Evolutionary conservation across 257 asterid genomes (phyloP).

Genomic region (Handroanthus guayacan): DNA sequence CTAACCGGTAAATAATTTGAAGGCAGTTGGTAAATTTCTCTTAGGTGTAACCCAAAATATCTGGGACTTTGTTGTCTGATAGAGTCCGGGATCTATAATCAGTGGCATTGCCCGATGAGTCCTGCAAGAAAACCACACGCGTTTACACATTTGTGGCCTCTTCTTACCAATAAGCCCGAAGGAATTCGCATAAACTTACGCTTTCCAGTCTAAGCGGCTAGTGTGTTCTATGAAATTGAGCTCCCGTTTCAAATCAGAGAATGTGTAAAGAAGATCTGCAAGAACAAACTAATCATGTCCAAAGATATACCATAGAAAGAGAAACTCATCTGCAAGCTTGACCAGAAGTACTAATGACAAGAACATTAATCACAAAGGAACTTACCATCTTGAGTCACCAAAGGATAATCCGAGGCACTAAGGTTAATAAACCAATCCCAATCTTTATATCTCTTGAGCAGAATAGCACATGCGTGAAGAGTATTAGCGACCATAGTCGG

Average conservation of each 20-base stretch:
- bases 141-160: conserved; percentile 20
- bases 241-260: conserved; percentile 58
- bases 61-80: conserved; percentile 66
- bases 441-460: conserved; percentile 71
- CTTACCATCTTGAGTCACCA: conserved; percentile 97
- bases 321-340: not conserved
- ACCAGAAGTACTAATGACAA: not conserved
- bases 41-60: conserved; percentile 65
- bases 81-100: conserved; percentile 83
- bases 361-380: conserved; percentile 28
- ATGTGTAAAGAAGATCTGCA: conserved; percentile 77
- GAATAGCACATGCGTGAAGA: conserved; percentile 93
- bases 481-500: conserved; percentile 98
- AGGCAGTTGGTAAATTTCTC: conserved; percentile 75
- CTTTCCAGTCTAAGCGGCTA: conserved; percentile 80
- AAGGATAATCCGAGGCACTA: conserved; percentile 98
- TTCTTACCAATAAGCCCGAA: not conserved
- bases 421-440: conserved; percentile 99
- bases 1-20: conserved; percentile 91
- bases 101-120: conserved; percentile 77
- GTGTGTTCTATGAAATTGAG: conserved; percentile 75
- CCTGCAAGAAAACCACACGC: conserved; percentile 46
- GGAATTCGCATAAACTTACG: conserved; percentile 50
- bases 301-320: not conserved
- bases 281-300: conserved; percentile 30